Evolutionary conservation across 495 filamentous ascomycete genomes (phyloP).

Genomic region (Lasiosphaeriaceae sp.): DNA sequence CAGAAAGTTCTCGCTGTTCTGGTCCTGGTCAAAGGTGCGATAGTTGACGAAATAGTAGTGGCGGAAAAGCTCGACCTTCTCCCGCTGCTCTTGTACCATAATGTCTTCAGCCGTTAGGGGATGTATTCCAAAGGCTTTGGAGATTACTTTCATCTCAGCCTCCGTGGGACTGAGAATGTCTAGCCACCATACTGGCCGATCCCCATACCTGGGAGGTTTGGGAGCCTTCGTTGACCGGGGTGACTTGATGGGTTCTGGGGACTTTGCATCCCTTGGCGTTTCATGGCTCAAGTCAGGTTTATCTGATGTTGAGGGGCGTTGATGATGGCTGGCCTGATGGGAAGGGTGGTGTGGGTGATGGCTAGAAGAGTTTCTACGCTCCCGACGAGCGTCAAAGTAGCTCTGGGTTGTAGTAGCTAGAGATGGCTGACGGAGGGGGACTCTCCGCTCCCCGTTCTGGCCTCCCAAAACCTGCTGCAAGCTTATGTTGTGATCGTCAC

Average conservation of each 20-base stretch:
- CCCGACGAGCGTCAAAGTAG: constrained; percentile 15
- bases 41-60: constrained; percentile 99
- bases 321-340: constrained; percentile 4
- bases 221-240: constrained; percentile 21
- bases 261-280: constrained; percentile 17
- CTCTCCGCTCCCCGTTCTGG: constrained; percentile 23
- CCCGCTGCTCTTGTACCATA: constrained; percentile 91
- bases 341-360: not conserved
- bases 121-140: constrained; percentile 92
- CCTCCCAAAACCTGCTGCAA: constrained; percentile 21
- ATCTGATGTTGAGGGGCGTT: constrained; percentile 6
- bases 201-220: constrained; percentile 69
- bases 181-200: constrained; percentile 92
- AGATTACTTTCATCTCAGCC: constrained; percentile 84
- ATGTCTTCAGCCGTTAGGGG: constrained; percentile 95
- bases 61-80: constrained; percentile 95
- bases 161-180: constrained; percentile 89
- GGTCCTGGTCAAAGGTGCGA: constrained; percentile 92
- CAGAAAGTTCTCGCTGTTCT: constrained; percentile 78
- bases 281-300: constrained; percentile 14
- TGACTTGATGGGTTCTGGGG: constrained; percentile 21
- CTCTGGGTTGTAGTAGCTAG: constrained; percentile 24
- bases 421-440: constrained; percentile 35
- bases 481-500: constrained; percentile 30
- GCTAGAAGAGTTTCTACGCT: constrained; percentile 2